phyloP scores from a whole-genome alignment of 768 basidiomycete species.

The Kwoniella newhampshirensis region DNA sequence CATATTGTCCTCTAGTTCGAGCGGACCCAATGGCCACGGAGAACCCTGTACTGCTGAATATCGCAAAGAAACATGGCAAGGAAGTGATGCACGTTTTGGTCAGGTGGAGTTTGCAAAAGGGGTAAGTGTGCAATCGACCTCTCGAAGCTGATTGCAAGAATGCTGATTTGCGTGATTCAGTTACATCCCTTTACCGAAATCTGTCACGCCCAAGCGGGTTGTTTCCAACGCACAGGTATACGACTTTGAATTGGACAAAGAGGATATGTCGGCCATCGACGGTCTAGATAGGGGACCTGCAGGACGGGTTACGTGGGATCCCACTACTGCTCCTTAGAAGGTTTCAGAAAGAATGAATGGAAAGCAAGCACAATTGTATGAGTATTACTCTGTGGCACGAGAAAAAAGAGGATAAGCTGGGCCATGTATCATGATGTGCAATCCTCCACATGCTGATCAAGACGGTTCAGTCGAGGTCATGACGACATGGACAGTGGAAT shows the following conservation, averaged over 20 bases:
- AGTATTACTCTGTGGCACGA: no score
- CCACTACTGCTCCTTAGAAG: slow-evolving; percentile 38
- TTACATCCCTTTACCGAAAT: slow-evolving; percentile 80
- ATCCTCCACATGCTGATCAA: no score
- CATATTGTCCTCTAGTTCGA: slow-evolving; percentile 45
- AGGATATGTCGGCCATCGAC: slow-evolving; percentile 69
- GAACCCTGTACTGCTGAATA: slow-evolving; percentile 27
- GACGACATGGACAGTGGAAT: no score
- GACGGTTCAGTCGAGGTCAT: no score
- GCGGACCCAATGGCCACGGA: slow-evolving; percentile 58
- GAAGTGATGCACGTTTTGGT: slow-evolving; percentile 56
- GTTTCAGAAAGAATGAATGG: no score
- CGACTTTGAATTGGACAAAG: slow-evolving; percentile 67
- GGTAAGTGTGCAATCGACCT: slow-evolving; percentile 49
- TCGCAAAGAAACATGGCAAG: slow-evolving; percentile 47
- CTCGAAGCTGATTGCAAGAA: no score
- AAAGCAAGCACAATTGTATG: no score
- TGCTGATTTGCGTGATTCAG: slow-evolving; percentile 53
- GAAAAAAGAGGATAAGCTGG: no score
- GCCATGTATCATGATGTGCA: no score
- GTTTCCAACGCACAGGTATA: slow-evolving; percentile 48
- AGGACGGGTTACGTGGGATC: slow-evolving; percentile 82
- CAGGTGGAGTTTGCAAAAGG: slow-evolving; percentile 58
- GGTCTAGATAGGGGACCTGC: slow-evolving; percentile 68
- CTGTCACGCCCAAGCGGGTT: slow-evolving; percentile 69